Conservation (phyloP, 108 stramenopile species). For the Epipyxis sp. region DNA sequence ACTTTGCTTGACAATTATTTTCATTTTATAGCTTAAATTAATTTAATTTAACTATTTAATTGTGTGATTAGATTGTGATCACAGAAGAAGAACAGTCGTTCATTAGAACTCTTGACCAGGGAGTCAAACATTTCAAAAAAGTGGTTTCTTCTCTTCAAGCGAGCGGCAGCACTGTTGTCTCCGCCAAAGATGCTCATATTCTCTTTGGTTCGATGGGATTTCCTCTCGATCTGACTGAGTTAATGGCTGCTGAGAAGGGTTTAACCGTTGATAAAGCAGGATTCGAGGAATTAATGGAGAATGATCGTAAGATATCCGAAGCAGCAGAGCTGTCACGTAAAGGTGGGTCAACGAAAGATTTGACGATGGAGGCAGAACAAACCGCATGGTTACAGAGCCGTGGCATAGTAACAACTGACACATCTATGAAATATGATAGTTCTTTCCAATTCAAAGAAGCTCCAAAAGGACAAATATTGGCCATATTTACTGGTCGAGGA, state of each 20-base stretch:
- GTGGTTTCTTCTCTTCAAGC: constrained; percentile 64
- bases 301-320: constrained; percentile 66
- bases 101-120: constrained; percentile 89
- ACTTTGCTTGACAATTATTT: too few relatives aligned
- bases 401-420: constrained; percentile 72
- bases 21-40: too few relatives aligned
- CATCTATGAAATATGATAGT: constrained; percentile 77
- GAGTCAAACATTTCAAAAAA: constrained; percentile 83
- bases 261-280: constrained; percentile 81
- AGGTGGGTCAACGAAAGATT: constrained; percentile 81
- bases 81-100: constrained; percentile 92
- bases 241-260: constrained; percentile 97
- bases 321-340: constrained; percentile 45
- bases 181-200: constrained; percentile 85
- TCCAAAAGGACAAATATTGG: constrained; percentile 70
- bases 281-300: constrained; percentile 81
- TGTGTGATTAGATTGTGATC: constrained; percentile 74
- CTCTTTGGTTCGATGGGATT: constrained; percentile 97
- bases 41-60: too few relatives aligned
- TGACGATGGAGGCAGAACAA: constrained; percentile 94
- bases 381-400: constrained; percentile 75
- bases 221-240: constrained; percentile 91
- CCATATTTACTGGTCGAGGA: constrained; percentile 75
- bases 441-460: constrained; percentile 77
- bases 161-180: constrained; percentile 58